Percentiles rank a stretch among this genome's conserved stretches.
phyloP scores from a whole-genome alignment of 495 filamentous ascomycete genomes.

The Xylaria castorea region DNA sequence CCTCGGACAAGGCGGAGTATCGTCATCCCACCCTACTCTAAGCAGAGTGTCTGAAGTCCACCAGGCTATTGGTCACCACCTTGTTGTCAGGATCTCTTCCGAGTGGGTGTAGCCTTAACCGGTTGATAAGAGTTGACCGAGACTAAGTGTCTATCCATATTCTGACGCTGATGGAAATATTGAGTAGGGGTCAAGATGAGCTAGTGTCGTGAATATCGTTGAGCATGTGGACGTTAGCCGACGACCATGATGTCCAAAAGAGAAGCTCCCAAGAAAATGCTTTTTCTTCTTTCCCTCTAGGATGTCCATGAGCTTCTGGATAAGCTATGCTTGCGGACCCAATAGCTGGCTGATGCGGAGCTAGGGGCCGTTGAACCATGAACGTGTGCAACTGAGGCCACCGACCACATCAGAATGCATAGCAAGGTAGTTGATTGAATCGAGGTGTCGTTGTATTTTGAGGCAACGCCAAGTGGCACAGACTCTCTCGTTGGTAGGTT shows the following conservation, averaged over 20 bases:
- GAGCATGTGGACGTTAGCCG: conserved; percentile 12
- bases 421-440: conserved; percentile 15
- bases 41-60: conserved; percentile 18
- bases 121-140: conserved; percentile 26
- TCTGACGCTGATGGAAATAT: conserved; percentile 21
- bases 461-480: conserved; percentile 16
- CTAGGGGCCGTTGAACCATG: conserved; percentile 28
- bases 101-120: conserved; percentile 24
- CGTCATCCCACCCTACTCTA: conserved; percentile 29
- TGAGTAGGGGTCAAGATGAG: conserved; percentile 15
- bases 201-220: conserved; percentile 16
- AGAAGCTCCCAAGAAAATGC: neutral
- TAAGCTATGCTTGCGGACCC: conserved; percentile 5
- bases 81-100: conserved; percentile 22
- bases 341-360: conserved; percentile 22
- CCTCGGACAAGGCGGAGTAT: conserved; percentile 27
- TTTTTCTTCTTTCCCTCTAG: conserved; percentile 19
- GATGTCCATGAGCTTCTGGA: neutral
- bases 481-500: conserved; percentile 13
- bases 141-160: conserved; percentile 9
- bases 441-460: conserved; percentile 15
- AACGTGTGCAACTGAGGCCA: conserved; percentile 23
- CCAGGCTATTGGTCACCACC: conserved; percentile 18
- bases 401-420: conserved; percentile 15
- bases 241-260: conserved; percentile 16